Conservation (phyloP, 768 basidiomycete species). For the Russula sp. region DNA sequence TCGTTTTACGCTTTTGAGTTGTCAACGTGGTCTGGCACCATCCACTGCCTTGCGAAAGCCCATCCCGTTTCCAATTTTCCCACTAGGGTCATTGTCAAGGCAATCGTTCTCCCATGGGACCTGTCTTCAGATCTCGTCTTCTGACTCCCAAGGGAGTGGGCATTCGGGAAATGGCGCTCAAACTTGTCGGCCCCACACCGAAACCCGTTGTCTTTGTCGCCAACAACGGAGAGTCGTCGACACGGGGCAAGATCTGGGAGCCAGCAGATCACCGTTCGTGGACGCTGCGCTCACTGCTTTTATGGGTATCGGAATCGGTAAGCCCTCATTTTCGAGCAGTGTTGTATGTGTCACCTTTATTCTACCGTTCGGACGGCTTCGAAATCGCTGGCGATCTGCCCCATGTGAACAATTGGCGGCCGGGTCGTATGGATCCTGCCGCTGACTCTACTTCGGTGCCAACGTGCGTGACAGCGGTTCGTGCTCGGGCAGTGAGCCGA, state of each 20-base stretch:
- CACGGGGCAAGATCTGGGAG: background rate
- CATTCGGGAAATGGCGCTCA: background rate
- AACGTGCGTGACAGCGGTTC: background rate
- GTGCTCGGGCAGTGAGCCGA: background rate
- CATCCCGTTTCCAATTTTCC: background rate
- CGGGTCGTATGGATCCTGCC: background rate
- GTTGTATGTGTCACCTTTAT: background rate
- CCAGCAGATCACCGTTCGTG: constrained; percentile 17
- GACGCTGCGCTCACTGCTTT: constrained; percentile 19
- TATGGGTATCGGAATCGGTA: constrained; percentile 24
- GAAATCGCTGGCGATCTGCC: background rate
- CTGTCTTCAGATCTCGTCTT: background rate
- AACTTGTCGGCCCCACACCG: background rate
- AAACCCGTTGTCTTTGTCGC: background rate
- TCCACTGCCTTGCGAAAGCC: background rate
- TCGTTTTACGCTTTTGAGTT: constrained; percentile 2
- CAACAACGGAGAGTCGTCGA: background rate
- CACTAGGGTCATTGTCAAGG: background rate
- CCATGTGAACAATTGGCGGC: background rate
- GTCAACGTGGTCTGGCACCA: background rate
- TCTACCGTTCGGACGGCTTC: background rate
- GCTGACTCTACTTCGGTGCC: background rate
- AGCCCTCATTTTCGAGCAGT: constrained; percentile 14
- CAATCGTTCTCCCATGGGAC: background rate
- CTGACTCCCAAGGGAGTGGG: background rate